Conservation (phyloP, 371 early-diverging fungal genomes). For the Zychaea mexicana region DNA sequence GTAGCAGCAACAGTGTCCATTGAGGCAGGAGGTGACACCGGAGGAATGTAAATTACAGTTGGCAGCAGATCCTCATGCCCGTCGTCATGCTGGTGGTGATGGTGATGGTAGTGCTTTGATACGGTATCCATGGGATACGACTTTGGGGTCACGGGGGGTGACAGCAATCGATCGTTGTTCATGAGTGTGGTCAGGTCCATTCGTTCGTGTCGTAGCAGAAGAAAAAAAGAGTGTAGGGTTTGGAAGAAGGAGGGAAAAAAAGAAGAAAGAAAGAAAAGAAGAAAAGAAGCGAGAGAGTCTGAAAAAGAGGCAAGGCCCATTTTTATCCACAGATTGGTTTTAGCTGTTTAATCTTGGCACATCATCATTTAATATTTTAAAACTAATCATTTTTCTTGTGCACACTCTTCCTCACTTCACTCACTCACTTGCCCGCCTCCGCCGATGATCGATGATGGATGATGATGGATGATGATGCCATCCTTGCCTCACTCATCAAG, state of each 20-base stretch:
- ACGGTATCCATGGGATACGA: background rate
- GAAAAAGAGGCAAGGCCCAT: background rate
- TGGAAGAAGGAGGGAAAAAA: conserved; percentile 7
- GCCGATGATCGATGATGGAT: no score
- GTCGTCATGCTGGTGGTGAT: background rate
- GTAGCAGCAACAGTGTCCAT: background rate
- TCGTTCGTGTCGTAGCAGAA: background rate
- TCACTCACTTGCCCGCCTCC: no score
- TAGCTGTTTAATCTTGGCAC: background rate
- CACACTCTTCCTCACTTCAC: background rate
- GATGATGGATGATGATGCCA: no score
- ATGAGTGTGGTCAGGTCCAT: conserved; percentile 1
- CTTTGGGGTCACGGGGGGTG: conserved; percentile 31
- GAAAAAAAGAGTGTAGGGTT: conserved; percentile 7
- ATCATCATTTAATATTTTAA: background rate
- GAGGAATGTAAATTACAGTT: conserved; percentile 1
- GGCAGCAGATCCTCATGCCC: background rate
- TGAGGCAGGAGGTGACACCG: background rate
- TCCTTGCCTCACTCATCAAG: no score
- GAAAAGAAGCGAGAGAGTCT: background rate
- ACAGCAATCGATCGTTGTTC: conserved; percentile 13
- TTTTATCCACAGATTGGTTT: background rate
- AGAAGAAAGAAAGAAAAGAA: conserved; percentile 8
- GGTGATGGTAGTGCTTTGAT: background rate
- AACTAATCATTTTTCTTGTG: background rate